phyloP scores from a whole-genome alignment of 305 asterid genomes.

The Ruellia speciosa region DNA sequence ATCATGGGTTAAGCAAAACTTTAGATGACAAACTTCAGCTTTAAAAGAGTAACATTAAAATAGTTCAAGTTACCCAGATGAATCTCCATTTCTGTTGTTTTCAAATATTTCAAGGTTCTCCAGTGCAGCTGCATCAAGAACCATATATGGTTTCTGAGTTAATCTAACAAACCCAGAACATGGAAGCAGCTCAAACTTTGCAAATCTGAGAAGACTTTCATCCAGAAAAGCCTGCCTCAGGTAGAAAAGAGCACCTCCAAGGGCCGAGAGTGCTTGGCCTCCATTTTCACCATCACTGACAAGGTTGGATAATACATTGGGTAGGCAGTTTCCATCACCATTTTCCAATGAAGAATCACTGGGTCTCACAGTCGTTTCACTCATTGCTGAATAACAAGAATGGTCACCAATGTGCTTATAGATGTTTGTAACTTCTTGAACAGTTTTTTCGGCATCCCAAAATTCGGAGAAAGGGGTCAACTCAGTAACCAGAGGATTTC shows the following conservation, averaged over 20 bases:
- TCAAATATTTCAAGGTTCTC: constrained; percentile 97
- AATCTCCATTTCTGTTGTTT: constrained; percentile 79
- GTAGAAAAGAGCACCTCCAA: constrained; percentile 85
- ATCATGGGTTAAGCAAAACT: constrained; percentile 8
- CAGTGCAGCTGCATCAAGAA: constrained; percentile 90
- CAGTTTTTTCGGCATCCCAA: constrained; percentile 87
- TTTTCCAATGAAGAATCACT: constrained; percentile 28
- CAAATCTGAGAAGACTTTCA: constrained; percentile 75
- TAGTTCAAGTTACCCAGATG: constrained; percentile 61
- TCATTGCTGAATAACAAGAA: constrained; percentile 30
- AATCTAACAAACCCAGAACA: constrained; percentile 59
- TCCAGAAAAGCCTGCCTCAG: constrained; percentile 86
- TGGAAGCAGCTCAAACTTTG: constrained; percentile 83
- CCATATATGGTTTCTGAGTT: constrained; percentile 61
- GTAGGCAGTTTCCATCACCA: constrained; percentile 41
- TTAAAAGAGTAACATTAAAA: background rate
- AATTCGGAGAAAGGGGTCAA: constrained; percentile 81
- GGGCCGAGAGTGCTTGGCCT: constrained; percentile 82
- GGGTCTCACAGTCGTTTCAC: constrained; percentile 27
- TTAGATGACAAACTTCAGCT: background rate
- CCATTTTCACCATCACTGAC: constrained; percentile 67
- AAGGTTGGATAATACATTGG: constrained; percentile 58
- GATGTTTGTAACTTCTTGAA: constrained; percentile 49
- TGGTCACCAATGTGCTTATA: constrained; percentile 38
- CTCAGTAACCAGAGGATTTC: constrained; percentile 78